Conservation (phyloP, 768 basidiomycete genomes). For the Leccinum pellstonianum region DNA sequence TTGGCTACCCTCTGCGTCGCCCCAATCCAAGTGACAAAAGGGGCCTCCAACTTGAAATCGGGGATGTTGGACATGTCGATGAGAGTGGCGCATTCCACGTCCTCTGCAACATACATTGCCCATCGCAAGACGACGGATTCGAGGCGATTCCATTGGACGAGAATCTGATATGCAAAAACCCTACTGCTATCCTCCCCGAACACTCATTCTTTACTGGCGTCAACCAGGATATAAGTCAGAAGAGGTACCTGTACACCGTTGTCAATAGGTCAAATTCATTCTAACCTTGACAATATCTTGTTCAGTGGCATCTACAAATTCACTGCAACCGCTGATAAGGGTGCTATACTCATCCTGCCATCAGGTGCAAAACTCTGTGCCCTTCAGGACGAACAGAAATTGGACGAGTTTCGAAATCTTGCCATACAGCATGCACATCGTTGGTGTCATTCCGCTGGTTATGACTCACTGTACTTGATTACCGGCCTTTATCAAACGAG, state of each 20-base stretch:
- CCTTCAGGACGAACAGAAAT: background rate
- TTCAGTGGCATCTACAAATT: constrained; percentile 1
- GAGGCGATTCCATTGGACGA: background rate
- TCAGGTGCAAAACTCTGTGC: background rate
- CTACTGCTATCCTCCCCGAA: too few species aligned
- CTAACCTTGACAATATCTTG: background rate
- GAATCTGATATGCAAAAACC: background rate
- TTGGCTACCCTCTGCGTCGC: too few species aligned
- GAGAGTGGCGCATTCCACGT: constrained; percentile 28
- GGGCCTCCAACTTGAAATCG: background rate
- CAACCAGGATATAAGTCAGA: too few species aligned
- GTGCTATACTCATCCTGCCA: constrained; percentile 9
- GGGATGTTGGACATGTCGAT: constrained; percentile 35
- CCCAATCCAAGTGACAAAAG: too few species aligned
- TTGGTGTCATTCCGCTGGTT: background rate
- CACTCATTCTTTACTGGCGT: too few species aligned
- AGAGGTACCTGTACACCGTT: too few species aligned
- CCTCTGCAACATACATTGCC: constrained; percentile 30
- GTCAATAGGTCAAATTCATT: background rate
- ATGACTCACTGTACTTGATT: constrained; percentile 5
- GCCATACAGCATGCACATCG: background rate
- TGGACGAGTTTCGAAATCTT: background rate
- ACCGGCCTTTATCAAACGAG: constrained; percentile 3
- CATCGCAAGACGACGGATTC: background rate
- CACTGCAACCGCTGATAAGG: background rate